Evolutionary conservation across 257 asterid species (phyloP).

Genomic region (Nicotiana benthamiana): DNA sequence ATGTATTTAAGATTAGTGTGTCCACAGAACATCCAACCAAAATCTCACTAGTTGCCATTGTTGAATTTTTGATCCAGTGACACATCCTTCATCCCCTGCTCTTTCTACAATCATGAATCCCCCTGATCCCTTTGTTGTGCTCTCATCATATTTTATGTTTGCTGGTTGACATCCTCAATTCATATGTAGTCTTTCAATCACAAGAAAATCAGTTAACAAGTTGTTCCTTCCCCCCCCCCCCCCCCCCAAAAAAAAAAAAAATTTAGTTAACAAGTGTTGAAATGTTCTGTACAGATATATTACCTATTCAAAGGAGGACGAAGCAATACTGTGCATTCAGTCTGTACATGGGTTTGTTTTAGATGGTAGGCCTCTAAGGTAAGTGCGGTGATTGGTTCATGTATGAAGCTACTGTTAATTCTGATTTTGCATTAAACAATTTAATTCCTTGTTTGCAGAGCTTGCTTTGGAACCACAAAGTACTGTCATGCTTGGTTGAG

Average conservation of each 20-base stretch:
- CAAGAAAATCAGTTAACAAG: not conserved
- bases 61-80: not conserved
- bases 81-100: constrained; percentile 13
- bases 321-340: constrained; percentile 89
- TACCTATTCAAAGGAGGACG: constrained; percentile 85
- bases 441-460: constrained; percentile 46
- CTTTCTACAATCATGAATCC: constrained; percentile 8
- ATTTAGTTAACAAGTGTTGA: not conserved
- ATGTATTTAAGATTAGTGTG: not conserved
- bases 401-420: not conserved
- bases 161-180: not conserved
- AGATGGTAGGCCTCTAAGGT: constrained; percentile 76
- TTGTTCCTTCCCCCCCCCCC: not conserved
- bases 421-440: constrained; percentile 5
- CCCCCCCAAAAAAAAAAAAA: not conserved
- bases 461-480: constrained; percentile 87
- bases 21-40: not conserved
- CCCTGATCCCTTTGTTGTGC: constrained; percentile 2
- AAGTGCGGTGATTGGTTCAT: constrained; percentile 14
- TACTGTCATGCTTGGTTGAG: constrained; percentile 92
- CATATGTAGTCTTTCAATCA: not conserved
- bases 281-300: constrained; percentile 48
- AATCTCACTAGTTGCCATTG: not conserved
- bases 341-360: constrained; percentile 80
- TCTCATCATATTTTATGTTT: not conserved